Base-by-base conservation (phyloP, 2,329 filamentous ascomycete genomes). In the Phyllosticta citrichinensis region DNA sequence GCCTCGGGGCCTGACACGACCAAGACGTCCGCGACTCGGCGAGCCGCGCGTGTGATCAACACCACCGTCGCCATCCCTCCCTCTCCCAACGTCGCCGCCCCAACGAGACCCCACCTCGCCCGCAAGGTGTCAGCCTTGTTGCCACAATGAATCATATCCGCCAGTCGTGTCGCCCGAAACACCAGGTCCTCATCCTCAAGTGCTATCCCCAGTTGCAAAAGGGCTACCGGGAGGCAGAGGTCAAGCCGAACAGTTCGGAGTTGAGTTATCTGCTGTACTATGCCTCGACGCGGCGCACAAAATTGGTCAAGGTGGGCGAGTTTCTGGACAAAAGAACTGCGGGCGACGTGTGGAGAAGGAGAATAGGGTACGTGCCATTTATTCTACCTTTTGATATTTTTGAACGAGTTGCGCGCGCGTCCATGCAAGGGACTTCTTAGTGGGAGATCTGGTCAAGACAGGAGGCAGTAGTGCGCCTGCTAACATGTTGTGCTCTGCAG, bases 181-280 rank as follows among this genome's bases (percentile, higher is more conserved):
- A 99, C 78, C 93, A 97, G 82, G 89, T 97, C 68, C 81, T 97
- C 64, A 87, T 97, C 66, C 83, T 97, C 66, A 97, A 96, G 79
- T 97, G 93, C 80, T 99, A 97, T 75, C 94, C 94, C 51, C 88
- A 88, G 67, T 92, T 89, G 65, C 89, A 89, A 66, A 97, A 97
- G 77, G 91, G 90, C 68, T 58, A 70, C 65, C 57, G 87, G 89
- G 70, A 74, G 64, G 88, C 92, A 72, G 91, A 96, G 70, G 91
- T 96, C 71, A 95, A 93, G 77, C 92, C 94, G 53, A 97, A 97
- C 76, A 91, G 91, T 66, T 96, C 91, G 77, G 94, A 99, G 80
- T 84, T 99, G 65, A 96, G 91, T 76, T 97, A 97, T 73, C 84
- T 99, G 65, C 85, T 97, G 60, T 97, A 96, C 81, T 97, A 99